Evolutionary conservation across 495 filamentous ascomycete genomes (phyloP).

Genomic region (Zalerion maritima): DNA sequence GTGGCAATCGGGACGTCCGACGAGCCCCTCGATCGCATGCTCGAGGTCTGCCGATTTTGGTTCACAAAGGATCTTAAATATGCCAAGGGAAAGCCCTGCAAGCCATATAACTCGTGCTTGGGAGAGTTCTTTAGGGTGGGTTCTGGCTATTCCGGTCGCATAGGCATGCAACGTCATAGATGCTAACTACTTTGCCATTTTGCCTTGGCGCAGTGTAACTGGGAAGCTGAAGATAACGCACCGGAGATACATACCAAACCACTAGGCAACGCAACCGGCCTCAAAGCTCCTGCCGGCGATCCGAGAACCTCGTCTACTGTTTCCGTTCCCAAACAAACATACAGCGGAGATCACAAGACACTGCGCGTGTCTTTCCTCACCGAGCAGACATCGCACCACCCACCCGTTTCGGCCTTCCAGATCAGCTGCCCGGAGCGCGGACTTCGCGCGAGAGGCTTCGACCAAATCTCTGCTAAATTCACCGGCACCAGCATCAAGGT

Average conservation of each 20-base stretch:
- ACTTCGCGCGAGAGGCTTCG: slow-evolving; percentile 75
- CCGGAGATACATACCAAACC: slow-evolving; percentile 29
- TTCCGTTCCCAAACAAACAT: slow-evolving; percentile 24
- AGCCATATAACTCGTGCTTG: slow-evolving; percentile 92
- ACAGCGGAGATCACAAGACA: slow-evolving; percentile 32
- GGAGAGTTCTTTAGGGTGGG: slow-evolving; percentile 94
- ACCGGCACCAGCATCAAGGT: slow-evolving; percentile 90
- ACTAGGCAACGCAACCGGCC: slow-evolving; percentile 18
- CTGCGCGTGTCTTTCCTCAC: slow-evolving; percentile 83
- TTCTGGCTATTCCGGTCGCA: no score
- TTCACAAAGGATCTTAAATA: slow-evolving; percentile 99
- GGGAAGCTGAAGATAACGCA: slow-evolving; percentile 69
- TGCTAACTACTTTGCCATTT: no score
- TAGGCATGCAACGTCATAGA: no score
- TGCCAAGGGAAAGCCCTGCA: slow-evolving; percentile 95
- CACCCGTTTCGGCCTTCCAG: slow-evolving; percentile 91
- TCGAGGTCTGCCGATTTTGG: slow-evolving; percentile 90
- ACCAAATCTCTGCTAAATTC: slow-evolving; percentile 95
- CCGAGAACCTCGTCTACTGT: slow-evolving; percentile 25
- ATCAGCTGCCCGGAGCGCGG: slow-evolving; percentile 87
- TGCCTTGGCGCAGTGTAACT: slow-evolving; percentile 92
- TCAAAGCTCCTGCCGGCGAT: slow-evolving; percentile 24
- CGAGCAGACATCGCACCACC: slow-evolving; percentile 97
- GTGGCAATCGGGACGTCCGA: slow-evolving; percentile 91
- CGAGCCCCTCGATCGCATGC: slow-evolving; percentile 78